Evolutionary conservation across 495 filamentous ascomycete genomes (phyloP), one percentile per base, ranked within the genome.

Genomic region (Podospora pseudocomata): DNA sequence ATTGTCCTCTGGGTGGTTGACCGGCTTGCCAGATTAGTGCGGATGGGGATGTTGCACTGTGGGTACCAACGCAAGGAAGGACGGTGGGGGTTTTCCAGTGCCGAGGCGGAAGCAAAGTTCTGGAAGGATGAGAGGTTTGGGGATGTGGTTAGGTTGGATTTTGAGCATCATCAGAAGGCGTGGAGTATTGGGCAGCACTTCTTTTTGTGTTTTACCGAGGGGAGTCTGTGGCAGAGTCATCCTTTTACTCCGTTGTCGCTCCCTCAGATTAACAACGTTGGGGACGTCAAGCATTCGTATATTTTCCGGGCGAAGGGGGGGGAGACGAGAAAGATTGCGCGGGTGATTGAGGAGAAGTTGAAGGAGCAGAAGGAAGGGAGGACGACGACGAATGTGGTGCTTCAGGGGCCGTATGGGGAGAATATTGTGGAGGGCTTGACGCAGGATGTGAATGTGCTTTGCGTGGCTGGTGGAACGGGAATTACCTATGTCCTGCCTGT

Each of bases 151-250:
- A 75, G 87, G 0, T 78, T 91, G 19, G 83, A 87, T 34, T 85
- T 89, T 68, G 73, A 79, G 0, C 84, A 89, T 55, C 78, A 76
- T 13, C 87, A 89, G 65, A 78, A 80, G 18, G 68, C 84, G 0
- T 90, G 88, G 87, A 76, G 77, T 23, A 74, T 87, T 27, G 88
- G 88, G 9, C 85, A 91, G 73, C 89, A 91, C 67, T 91, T 87
- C 74, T 90, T 86, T 67, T 76, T 91, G 30, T 85, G 82, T 70
- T 91, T 91, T 67, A 76, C 86, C 0, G 80, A 83, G 26, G 75
- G 84, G 2, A 88, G 82, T 64, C 77, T 90, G 65, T 90, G 87
- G 85, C 87, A 91, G 76, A 84, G 85, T 0, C 89, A 91, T 71
- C 89, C 89, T 0, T 89, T 90, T 71, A 91, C 89, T 0, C 85